phyloP scores from a whole-genome alignment of 169 alveolate species.

The Plasmodium coatneyi region DNA sequence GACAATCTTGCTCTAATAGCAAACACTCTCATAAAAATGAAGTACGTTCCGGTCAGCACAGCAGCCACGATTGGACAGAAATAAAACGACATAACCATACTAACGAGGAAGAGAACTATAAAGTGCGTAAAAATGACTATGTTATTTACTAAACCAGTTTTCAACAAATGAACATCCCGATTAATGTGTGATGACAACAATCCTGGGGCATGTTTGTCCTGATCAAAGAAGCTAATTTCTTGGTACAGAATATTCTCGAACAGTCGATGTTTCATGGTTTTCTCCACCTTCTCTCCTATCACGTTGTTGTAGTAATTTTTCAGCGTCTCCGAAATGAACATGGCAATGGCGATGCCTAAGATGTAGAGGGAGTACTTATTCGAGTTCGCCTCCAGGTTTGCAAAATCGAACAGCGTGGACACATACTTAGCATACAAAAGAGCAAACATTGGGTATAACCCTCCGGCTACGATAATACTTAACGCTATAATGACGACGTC shows the following conservation, averaged over 20 bases:
- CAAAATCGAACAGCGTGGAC: constrained; percentile 36
- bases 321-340: constrained; percentile 66
- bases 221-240: constrained; percentile 75
- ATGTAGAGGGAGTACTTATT: constrained; percentile 49
- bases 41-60: constrained; percentile 34
- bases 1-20: constrained; percentile 39
- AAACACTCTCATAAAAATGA: constrained; percentile 16
- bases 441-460: constrained; percentile 70
- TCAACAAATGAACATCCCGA: constrained; percentile 74
- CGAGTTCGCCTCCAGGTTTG: constrained; percentile 15
- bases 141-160: constrained; percentile 74
- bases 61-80: constrained; percentile 73
- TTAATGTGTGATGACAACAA: constrained; percentile 18
- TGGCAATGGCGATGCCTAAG: constrained; percentile 31
- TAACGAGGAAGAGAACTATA: constrained; percentile 42
- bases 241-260: constrained; percentile 72
- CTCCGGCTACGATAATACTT: constrained; percentile 67
- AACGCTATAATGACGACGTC: constrained; percentile 18
- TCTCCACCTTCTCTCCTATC: constrained; percentile 74
- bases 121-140: constrained; percentile 56
- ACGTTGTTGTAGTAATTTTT: constrained; percentile 51
- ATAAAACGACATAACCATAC: constrained; percentile 58
- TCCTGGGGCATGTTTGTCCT: constrained; percentile 64
- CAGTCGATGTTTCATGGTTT: constrained; percentile 12
- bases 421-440: constrained; percentile 56